phyloP scores from a whole-genome alignment of 257 asterid species.

The Scutellaria minor region DNA sequence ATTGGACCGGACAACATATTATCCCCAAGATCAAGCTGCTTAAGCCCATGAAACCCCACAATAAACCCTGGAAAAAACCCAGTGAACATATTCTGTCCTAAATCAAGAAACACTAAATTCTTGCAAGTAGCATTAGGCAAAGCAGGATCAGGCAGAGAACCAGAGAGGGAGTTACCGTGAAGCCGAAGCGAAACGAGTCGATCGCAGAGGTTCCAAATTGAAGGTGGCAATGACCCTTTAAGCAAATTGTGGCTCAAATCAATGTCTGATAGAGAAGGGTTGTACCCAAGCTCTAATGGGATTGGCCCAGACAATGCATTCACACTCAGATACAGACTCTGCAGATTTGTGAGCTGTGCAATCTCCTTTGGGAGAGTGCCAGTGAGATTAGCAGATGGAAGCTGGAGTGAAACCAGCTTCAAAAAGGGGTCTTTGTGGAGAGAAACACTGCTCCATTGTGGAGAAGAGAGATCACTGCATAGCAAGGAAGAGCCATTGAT shows the following conservation, averaged over 20 bases:
- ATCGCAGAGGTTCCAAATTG: conserved; percentile 93
- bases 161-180: conserved; percentile 83
- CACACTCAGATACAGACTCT: conserved; percentile 71
- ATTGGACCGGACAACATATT: conserved; percentile 69
- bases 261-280: conserved; percentile 70
- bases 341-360: conserved; percentile 67
- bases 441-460: conserved; percentile 63
- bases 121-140: conserved; percentile 76
- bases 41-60: conserved; percentile 56
- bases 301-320: conserved; percentile 73
- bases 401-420: conserved; percentile 75
- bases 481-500: conserved; percentile 54
- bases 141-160: conserved; percentile 77
- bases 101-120: conserved; percentile 71
- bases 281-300: conserved; percentile 93
- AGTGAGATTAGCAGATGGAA: conserved; percentile 93
- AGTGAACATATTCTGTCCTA: conserved; percentile 70
- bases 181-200: conserved; percentile 67
- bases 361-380: conserved; percentile 85
- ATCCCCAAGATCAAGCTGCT: conserved; percentile 75
- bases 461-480: conserved; percentile 78
- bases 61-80: conserved; percentile 80
- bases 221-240: conserved; percentile 72
- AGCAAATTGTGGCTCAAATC: conserved; percentile 81
- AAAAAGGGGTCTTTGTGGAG: conserved; percentile 58